These are phyloP conservation scores for Thelephora ganbajun DNA, from an alignment of 768 basidiomycete species.

Conservation along the genomic window DNA sequence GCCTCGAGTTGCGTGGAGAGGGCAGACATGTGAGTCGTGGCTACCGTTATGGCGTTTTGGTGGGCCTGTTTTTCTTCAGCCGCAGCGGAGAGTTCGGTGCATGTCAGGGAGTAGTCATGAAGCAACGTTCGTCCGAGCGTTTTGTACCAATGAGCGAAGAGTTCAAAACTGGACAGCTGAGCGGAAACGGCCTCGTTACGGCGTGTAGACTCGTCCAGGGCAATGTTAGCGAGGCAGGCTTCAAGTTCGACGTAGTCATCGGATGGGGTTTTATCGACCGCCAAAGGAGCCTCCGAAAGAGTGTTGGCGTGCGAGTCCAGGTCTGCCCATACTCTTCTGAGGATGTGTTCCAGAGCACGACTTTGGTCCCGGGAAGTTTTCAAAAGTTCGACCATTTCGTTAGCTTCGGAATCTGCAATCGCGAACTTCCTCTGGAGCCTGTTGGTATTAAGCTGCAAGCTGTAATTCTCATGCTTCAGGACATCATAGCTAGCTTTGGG, in stretches of 20 bases:
- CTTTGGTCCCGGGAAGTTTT: slow-evolving; percentile 44
- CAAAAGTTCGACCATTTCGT: slow-evolving; percentile 48
- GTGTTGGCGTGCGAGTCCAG: slow-evolving; percentile 4
- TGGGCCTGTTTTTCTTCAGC: no score
- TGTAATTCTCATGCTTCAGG: slow-evolving; percentile 16
- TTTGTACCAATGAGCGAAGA: not conserved
- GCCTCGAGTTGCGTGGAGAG: no score
- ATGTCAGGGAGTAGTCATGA: no score
- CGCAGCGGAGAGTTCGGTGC: no score
- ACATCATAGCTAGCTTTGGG: slow-evolving; percentile 10
- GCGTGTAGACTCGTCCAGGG: no score
- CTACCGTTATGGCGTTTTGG: no score
- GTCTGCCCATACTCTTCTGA: slow-evolving; percentile 13
- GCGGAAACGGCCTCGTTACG: not conserved
- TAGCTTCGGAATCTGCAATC: slow-evolving; percentile 53
- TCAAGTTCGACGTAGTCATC: not conserved
- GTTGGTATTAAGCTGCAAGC: slow-evolving; percentile 29
- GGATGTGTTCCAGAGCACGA: slow-evolving; percentile 19
- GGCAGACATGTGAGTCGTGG: no score
- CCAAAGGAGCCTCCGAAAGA: not conserved
- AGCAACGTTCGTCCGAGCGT: not conserved
- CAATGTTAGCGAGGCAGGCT: not conserved
- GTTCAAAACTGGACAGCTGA: not conserved
- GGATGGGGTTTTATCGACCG: not conserved
- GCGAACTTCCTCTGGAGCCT: slow-evolving; percentile 57